Evolutionary conservation across 805 yeast species (phyloP).

Genomic region (Scheffersomyces amazonensis): DNA sequence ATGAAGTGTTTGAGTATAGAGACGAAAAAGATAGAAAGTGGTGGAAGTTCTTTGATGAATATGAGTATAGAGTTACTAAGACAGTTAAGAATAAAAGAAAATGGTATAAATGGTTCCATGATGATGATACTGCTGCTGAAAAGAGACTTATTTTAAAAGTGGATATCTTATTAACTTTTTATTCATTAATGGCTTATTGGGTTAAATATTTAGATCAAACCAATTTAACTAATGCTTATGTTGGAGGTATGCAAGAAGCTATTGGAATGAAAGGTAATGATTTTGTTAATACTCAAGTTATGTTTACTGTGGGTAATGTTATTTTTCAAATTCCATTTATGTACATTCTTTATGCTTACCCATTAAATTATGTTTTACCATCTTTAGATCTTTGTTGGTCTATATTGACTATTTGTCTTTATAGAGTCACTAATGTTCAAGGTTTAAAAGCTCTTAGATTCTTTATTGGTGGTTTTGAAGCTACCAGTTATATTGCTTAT

Average conservation of each 20-base stretch:
- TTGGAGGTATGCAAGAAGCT: slow-evolving; percentile 58
- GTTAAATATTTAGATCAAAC: slow-evolving; percentile 59
- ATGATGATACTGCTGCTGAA: slow-evolving; percentile 42
- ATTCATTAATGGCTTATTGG: slow-evolving; percentile 51
- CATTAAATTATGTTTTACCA: slow-evolving; percentile 53
- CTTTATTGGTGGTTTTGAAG: slow-evolving; percentile 67
- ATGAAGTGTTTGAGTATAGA: slow-evolving; percentile 21
- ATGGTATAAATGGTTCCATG: slow-evolving; percentile 47
- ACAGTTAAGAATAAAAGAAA: slow-evolving; percentile 22
- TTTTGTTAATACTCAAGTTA: slow-evolving; percentile 54
- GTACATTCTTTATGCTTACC: slow-evolving; percentile 52
- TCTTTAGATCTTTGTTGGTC: slow-evolving; percentile 66
- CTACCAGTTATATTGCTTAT: slow-evolving; percentile 45
- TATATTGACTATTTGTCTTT: slow-evolving; percentile 56
- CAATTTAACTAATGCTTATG: slow-evolving; percentile 64
- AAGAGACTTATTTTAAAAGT: slow-evolving; percentile 26
- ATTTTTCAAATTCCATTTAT: slow-evolving; percentile 63
- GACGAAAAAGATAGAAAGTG: slow-evolving; percentile 32
- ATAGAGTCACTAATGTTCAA: slow-evolving; percentile 44
- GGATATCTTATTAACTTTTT: slow-evolving; percentile 30
- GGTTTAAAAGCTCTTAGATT: slow-evolving; percentile 63
- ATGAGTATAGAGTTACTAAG: slow-evolving; percentile 51
- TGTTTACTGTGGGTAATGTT: slow-evolving; percentile 58
- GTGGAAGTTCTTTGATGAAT: slow-evolving; percentile 50
- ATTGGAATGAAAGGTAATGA: slow-evolving; percentile 61